These are phyloP conservation scores for Geotrichum cucujoidarum DNA, from an alignment of 1,139 yeast species.

Conservation along the genomic window DNA sequence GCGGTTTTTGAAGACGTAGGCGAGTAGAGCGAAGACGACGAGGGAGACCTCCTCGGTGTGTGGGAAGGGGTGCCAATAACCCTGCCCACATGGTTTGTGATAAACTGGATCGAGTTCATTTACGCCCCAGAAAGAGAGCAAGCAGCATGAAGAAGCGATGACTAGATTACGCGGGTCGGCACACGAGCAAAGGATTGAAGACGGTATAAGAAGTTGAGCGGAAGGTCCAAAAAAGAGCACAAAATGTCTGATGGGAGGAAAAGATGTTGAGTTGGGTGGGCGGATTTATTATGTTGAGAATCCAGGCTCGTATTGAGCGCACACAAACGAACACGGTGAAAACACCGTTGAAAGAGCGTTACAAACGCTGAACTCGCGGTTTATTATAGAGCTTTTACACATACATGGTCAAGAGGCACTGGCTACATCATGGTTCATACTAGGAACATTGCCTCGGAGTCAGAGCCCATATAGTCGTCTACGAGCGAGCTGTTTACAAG, in stretches of 20 bases:
- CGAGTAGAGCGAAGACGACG: slow-evolving; percentile 3
- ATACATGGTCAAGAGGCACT: neutral
- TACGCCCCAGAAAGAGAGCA: neutral
- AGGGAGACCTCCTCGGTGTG: slow-evolving; percentile 14
- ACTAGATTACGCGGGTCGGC: neutral
- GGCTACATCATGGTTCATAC: neutral
- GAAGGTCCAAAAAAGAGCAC: neutral
- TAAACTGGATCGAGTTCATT: slow-evolving; percentile 35
- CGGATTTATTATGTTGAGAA: no score
- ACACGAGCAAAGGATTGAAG: neutral
- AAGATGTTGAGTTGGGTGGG: no score
- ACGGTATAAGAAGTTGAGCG: neutral
- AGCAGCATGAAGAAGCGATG: neutral
- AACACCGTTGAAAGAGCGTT: neutral
- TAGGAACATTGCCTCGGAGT: neutral
- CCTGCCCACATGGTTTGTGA: slow-evolving; percentile 33
- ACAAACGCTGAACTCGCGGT: no score
- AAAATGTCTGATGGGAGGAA: neutral
- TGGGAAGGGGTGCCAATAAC: slow-evolving; percentile 28
- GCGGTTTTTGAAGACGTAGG: neutral
- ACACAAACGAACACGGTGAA: no score
- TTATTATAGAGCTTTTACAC: neutral
- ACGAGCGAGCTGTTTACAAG: neutral
- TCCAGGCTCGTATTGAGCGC: no score
- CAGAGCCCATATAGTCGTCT: neutral